Conservation (phyloP, 2,329 filamentous ascomycete species). For the Cordyceps pruinosa region DNA sequence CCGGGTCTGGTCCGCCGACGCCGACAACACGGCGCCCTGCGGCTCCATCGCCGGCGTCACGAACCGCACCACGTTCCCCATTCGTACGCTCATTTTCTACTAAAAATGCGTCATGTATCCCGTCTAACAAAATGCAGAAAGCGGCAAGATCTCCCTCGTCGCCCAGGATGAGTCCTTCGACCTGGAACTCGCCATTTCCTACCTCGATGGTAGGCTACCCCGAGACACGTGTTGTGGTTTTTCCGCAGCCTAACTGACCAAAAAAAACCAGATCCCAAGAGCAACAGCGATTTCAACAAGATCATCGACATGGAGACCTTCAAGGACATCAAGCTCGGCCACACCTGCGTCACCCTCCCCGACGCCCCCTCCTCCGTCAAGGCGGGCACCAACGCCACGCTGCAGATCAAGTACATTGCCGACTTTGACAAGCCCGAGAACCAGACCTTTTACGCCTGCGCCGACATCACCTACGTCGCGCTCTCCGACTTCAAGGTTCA, state of each 20-base stretch:
- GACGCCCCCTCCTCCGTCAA: slow-evolving; percentile 26
- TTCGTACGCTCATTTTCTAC: slow-evolving; percentile 30
- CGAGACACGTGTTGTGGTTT: no score
- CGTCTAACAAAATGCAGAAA: slow-evolving; percentile 30
- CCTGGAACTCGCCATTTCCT: slow-evolving; percentile 47
- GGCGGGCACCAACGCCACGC: slow-evolving; percentile 40
- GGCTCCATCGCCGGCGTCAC: slow-evolving; percentile 41
- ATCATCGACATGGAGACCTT: slow-evolving; percentile 30
- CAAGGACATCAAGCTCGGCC: slow-evolving; percentile 35
- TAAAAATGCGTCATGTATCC: neutral
- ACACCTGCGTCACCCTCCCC: slow-evolving; percentile 38
- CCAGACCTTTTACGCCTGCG: slow-evolving; percentile 43
- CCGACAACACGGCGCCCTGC: slow-evolving; percentile 52
- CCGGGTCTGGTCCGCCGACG: slow-evolving; percentile 45
- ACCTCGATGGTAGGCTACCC: slow-evolving; percentile 35
- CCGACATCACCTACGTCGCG: slow-evolving; percentile 39
- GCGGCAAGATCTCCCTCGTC: slow-evolving; percentile 48
- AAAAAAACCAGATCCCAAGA: slow-evolving; percentile 28
- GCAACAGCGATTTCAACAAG: slow-evolving; percentile 34
- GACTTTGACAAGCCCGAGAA: slow-evolving; percentile 35
- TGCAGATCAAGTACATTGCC: slow-evolving; percentile 42
- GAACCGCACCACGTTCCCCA: slow-evolving; percentile 50
- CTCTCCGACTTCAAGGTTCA: slow-evolving; percentile 25
- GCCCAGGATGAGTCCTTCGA: slow-evolving; percentile 51
- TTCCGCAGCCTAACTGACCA: neutral